phyloP scores from a whole-genome alignment of 352 stramenopile genomes.

The Phytopythium delawarense region DNA sequence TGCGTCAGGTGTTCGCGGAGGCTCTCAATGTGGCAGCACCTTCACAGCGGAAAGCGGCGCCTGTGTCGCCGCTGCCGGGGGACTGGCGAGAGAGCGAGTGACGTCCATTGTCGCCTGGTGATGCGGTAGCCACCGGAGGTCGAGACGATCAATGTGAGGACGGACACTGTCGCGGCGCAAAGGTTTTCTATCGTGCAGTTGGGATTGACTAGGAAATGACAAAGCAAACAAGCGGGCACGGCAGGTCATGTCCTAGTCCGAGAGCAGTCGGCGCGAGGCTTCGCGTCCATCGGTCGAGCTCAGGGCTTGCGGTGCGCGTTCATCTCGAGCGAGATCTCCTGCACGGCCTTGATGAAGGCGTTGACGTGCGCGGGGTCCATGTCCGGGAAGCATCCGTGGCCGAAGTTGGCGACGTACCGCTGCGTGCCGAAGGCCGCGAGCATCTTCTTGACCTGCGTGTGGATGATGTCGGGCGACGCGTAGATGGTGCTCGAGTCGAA shows the following conservation, averaged over 20 bases:
- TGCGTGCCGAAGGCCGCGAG: constrained; percentile 93
- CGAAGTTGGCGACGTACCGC: constrained; percentile 97
- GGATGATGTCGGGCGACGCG: constrained; percentile 81
- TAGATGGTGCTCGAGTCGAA: constrained; percentile 90
- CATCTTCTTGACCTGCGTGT: constrained; percentile 90
- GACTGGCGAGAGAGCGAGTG: neutral
- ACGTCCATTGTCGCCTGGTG: neutral
- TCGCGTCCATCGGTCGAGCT: neutral
- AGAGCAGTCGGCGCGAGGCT: neutral
- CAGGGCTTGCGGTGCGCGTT: constrained; percentile 39
- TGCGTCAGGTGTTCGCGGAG: constrained; percentile 57
- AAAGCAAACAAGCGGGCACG: neutral
- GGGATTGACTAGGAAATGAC: neutral
- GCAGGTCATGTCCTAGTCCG: neutral
- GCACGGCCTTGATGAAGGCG: constrained; percentile 95
- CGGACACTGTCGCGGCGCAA: neutral
- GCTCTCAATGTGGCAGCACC: constrained; percentile 54
- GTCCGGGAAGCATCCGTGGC: constrained; percentile 96
- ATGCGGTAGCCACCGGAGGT: no score
- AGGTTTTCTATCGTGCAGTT: neutral
- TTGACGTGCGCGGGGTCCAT: constrained; percentile 93
- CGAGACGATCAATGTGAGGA: no score
- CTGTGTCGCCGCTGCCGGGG: neutral
- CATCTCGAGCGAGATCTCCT: constrained; percentile 90
- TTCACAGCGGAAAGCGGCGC: neutral